phyloP scores from a whole-genome alignment of 768 basidiomycete genomes.

The Lactarius hengduanensis region DNA sequence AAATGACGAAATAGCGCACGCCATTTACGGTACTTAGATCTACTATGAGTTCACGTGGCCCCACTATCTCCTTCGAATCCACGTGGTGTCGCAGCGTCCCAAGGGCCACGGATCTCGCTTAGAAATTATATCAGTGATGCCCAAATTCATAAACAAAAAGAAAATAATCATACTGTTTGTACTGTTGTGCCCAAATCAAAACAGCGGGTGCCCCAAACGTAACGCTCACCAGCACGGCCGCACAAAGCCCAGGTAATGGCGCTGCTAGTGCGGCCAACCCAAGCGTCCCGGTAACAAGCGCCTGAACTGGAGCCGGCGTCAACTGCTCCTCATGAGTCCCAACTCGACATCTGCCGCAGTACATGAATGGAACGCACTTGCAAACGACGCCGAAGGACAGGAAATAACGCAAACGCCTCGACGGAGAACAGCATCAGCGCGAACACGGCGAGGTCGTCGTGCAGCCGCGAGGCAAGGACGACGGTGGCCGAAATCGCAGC shows the following conservation, averaged over 20 bases:
- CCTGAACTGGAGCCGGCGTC: conserved; percentile 47
- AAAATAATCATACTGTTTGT: conserved; percentile 66
- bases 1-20: background rate
- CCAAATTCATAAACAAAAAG: background rate
- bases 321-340: conserved; percentile 38
- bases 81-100: conserved; percentile 82
- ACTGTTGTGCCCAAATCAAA: conserved; percentile 81
- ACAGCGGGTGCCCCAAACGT: conserved; percentile 73
- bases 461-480: conserved; percentile 87
- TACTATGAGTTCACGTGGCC: background rate
- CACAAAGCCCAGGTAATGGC: conserved; percentile 57
- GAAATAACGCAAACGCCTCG: conserved; percentile 80
- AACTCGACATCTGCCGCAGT: conserved; percentile 17
- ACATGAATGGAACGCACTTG: conserved; percentile 47
- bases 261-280: conserved; percentile 53
- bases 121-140: conserved; percentile 17
- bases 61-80: background rate
- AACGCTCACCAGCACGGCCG: conserved; percentile 50
- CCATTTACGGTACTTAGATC: background rate
- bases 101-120: conserved; percentile 86
- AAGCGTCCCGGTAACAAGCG: conserved; percentile 52
- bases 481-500: conserved; percentile 91
- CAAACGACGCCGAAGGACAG: conserved; percentile 69
- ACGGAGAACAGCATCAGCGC: conserved; percentile 84
- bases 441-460: conserved; percentile 83